Percentiles rank a stretch among this genome's conserved stretches.
Evolutionary conservation across 2,329 filamentous ascomycete species (phyloP).

Genomic region (Ascochyta viciae-villosae): DNA sequence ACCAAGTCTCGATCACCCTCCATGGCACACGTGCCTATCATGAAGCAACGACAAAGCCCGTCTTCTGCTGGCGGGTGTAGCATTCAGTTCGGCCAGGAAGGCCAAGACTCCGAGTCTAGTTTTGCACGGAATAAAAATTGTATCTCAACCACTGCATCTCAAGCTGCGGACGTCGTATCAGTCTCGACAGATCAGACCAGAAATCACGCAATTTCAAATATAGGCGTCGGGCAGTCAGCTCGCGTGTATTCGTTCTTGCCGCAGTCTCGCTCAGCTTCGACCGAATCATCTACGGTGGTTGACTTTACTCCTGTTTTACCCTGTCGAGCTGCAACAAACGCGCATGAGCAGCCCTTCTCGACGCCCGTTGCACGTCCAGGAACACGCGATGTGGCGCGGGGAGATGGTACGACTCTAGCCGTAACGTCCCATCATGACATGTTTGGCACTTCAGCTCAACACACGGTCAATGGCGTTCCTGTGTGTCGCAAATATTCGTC

Average conservation of each 20-base stretch:
- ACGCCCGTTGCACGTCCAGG: slow-evolving; percentile 26
- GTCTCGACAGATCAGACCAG: slow-evolving; percentile 17
- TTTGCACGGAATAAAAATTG: not conserved
- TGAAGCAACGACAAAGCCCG: slow-evolving; percentile 14
- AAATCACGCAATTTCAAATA: slow-evolving; percentile 19
- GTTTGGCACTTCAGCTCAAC: slow-evolving; percentile 29
- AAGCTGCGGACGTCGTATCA: slow-evolving; percentile 2
- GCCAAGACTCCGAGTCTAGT: not conserved
- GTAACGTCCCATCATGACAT: slow-evolving; percentile 25
- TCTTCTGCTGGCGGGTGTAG: slow-evolving; percentile 10
- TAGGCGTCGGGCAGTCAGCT: slow-evolving; percentile 14
- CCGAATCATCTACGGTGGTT: slow-evolving; percentile 7
- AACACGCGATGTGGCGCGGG: slow-evolving; percentile 30
- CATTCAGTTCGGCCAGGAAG: slow-evolving; percentile 1
- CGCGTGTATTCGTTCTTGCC: slow-evolving; percentile 4
- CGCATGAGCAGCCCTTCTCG: slow-evolving; percentile 23
- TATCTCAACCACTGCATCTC: slow-evolving; percentile 1
- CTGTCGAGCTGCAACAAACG: slow-evolving; percentile 19
- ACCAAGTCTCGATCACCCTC: slow-evolving; percentile 28
- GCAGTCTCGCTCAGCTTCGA: slow-evolving; percentile 2
- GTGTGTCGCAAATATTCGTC: slow-evolving; percentile 26
- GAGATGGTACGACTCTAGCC: slow-evolving; percentile 19
- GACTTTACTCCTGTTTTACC: slow-evolving; percentile 19
- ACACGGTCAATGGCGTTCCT: slow-evolving; percentile 34
- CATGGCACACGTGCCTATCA: slow-evolving; percentile 11